phyloP scores from a whole-genome alignment of 1,284 basidiomycete species.

The Rhodofomes roseus region DNA sequence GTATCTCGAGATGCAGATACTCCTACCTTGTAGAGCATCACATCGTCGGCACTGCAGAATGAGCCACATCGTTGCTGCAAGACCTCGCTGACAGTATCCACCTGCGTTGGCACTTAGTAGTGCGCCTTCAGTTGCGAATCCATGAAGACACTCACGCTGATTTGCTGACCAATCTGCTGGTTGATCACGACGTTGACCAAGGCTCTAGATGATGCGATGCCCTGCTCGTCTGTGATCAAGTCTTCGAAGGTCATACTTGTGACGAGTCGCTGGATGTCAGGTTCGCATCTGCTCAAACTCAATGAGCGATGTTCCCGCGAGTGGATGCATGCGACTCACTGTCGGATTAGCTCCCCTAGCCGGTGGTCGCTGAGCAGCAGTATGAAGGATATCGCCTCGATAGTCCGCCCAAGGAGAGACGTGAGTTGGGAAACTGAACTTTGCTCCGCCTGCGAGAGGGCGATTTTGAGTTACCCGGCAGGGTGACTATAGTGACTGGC shows the following conservation, averaged over 20 bases:
- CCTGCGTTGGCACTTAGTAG: conserved; percentile 39
- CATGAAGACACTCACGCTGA: conserved; percentile 63
- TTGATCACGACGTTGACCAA: conserved; percentile 95
- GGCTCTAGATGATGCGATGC: conserved; percentile 81
- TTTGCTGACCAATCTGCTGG: conserved; percentile 94
- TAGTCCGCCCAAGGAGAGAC: conserved; percentile 73
- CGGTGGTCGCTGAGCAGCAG: conserved; percentile 90
- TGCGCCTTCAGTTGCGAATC: background rate
- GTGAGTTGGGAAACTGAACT: conserved; percentile 72
- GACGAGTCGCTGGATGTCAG: conserved; percentile 65
- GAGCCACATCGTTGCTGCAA: conserved; percentile 93
- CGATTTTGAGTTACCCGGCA: background rate
- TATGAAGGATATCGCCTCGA: conserved; percentile 92
- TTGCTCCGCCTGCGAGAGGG: conserved; percentile 64
- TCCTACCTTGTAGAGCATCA: conserved; percentile 90
- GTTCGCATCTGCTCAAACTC: conserved; percentile 52
- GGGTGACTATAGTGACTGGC: conserved; percentile 3
- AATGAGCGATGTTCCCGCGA: background rate
- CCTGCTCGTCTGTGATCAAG: conserved; percentile 79
- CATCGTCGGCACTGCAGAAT: conserved; percentile 98
- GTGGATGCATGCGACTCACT: conserved; percentile 44
- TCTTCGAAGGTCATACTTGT: conserved; percentile 77
- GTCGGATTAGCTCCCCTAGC: conserved; percentile 79
- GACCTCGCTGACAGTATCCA: conserved; percentile 94
- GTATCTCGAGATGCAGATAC: conserved; percentile 1